Base-by-base conservation (phyloP, 2,329 filamentous ascomycete genomes). In the Madurella fahalii region DNA sequence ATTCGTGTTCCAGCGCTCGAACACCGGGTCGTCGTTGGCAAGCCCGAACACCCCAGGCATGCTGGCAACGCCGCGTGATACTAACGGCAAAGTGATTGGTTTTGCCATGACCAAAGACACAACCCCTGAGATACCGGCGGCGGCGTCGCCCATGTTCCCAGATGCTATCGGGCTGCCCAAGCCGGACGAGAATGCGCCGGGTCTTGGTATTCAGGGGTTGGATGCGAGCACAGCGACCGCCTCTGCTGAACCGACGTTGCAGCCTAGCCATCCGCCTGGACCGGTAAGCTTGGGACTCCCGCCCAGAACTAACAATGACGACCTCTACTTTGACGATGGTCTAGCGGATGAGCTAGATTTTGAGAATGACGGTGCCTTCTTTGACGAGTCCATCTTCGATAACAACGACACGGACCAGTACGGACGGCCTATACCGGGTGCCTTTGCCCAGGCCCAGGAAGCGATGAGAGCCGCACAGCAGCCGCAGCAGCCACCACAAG, bases 321-420 rank as follows among this genome's bases (percentile, higher is more conserved):
- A 89, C 59, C 72, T 89, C 31, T 89, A 89, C 66, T 90, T 86
- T 64, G 84, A 87, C 58, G 83, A 80, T 47, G 78, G 77, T 54
- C 69, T 81, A 64, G 51, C 67, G 0, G 71, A 73, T 42, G 71
- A 73, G 60, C 65, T 72, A 7, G 72, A 75, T 40, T 78, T 80
- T 61, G 74, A 78, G 54, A 77, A 76, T 16, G 80, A 85, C 30
- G 75, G 76, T 1, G 72, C 74, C 0, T 74, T 79, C 1, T 89
- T 90, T 66, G 86, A 90, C 57, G 87, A 90, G 66, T 86, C 84
- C 5, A 78, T 89, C 13, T 90, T 90, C 64, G 87, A 90, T 60
- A 77, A 83, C 32, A 77, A 86, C 49, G 83, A 86, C 63, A 83
- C 83, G 13, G 79, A 86, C 67, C 68, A 77, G 58, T 85, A 80